These are phyloP conservation scores for Rhizoctonia solani DNA, from an alignment of 1,284 basidiomycete genomes.

Conservation along the genomic window DNA sequence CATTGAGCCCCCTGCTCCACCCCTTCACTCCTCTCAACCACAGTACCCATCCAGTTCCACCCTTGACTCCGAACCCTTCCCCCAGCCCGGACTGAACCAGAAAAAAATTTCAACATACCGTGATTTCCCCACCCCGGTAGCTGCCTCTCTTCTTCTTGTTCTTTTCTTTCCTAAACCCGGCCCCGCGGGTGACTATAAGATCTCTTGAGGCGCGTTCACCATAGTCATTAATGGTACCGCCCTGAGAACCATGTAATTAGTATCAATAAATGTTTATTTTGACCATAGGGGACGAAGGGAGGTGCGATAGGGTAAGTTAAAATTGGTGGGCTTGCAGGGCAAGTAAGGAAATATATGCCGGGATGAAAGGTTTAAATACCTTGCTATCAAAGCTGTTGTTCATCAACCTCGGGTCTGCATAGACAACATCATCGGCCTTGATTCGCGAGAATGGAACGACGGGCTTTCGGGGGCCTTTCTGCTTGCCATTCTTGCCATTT, in stretches of 20 bases:
- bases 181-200: constrained; percentile 90
- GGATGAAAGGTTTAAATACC: too few relatives aligned
- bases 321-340: too few relatives aligned
- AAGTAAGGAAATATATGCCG: constrained; percentile 4
- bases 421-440: constrained; percentile 66
- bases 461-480: constrained; percentile 39
- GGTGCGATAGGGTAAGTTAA: not conserved
- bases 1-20: not conserved
- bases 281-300: not conserved
- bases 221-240: constrained; percentile 74
- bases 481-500: constrained; percentile 52
- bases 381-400: constrained; percentile 86
- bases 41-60: too few relatives aligned
- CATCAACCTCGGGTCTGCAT: constrained; percentile 61
- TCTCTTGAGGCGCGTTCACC: constrained; percentile 85
- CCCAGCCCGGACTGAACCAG: too few relatives aligned
- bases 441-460: constrained; percentile 78
- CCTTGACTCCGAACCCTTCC: too few relatives aligned
- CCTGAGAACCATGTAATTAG: constrained; percentile 51
- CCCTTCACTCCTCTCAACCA: too few relatives aligned
- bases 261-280: not conserved
- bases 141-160: constrained; percentile 99
- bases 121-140: constrained; percentile 90
- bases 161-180: constrained; percentile 97
- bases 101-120: constrained; percentile 55